A percentile compares a stretch with the other conserved stretches of the same genome.
Conservation (phyloP, 495 filamentous ascomycete species). For the Tuber melanosporum region DNA sequence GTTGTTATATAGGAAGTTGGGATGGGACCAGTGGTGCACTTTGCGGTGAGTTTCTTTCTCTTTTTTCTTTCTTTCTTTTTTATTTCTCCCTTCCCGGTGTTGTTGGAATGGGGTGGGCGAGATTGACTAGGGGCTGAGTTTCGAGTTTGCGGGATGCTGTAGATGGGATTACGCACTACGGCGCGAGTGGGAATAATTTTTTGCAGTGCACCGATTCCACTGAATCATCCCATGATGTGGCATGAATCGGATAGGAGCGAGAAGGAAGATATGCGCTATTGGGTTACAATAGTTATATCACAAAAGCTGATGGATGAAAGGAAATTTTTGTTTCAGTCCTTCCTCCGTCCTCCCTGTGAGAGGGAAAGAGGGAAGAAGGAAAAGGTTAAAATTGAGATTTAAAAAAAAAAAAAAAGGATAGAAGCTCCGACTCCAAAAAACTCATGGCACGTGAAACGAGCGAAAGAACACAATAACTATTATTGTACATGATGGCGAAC, state of each 20-base stretch:
- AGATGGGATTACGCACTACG: constrained; percentile 30
- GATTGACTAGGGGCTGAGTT: neutral
- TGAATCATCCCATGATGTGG: neutral
- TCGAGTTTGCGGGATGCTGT: neutral
- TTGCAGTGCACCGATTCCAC: constrained; percentile 13
- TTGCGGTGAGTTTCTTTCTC: constrained; percentile 24
- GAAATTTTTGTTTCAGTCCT: constrained; percentile 1
- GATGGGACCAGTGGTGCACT: constrained; percentile 15
- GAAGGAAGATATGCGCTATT: neutral
- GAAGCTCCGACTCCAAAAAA: neutral
- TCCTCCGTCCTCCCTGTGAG: neutral
- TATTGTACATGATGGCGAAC: constrained; percentile 4
- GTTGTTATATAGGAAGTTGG: constrained; percentile 58
- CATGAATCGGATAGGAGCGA: neutral
- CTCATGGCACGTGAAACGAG: neutral
- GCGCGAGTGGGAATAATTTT: constrained; percentile 18
- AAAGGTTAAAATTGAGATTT: neutral
- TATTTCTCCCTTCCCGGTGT: neutral
- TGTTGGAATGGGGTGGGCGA: neutral
- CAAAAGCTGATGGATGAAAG: neutral
- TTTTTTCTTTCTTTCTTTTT: neutral
- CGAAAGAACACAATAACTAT: neutral
- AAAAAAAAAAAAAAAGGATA: neutral
- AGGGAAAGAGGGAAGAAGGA: neutral
- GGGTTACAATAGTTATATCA: neutral